A percentile compares a stretch with the other conserved stretches of the same genome.
Conservation (phyloP, 371 early-diverging fungal species). For the Entomophthora muscae region DNA sequence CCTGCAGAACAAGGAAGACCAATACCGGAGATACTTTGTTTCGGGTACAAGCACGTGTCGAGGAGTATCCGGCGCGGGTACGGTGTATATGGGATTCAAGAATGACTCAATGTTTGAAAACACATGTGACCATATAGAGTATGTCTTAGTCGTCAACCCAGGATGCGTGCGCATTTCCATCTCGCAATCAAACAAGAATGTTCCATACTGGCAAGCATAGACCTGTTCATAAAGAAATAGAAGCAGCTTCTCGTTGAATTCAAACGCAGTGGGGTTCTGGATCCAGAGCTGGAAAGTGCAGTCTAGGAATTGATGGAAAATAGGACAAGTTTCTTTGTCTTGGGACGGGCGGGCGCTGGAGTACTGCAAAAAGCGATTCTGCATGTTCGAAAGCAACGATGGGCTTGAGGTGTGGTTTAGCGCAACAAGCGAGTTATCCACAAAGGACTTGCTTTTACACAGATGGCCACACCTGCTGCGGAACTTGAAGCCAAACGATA, state of each 20-base stretch:
- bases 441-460: conserved; percentile 52
- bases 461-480: conserved; percentile 79
- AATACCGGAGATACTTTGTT: conserved; percentile 39
- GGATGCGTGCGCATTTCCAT: conserved; percentile 32
- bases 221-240: conserved; percentile 61
- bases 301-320: conserved; percentile 91
- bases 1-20: conserved; percentile 45
- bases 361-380: conserved; percentile 38
- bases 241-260: conserved; percentile 72
- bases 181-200: conserved; percentile 79
- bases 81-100: conserved; percentile 26
- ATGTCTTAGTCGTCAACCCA: conserved; percentile 23
- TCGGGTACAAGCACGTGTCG: conserved; percentile 42
- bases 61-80: conserved; percentile 18
- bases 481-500: conserved; percentile 91
- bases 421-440: conserved; percentile 23
- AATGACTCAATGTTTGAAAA: conserved; percentile 29
- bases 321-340: conserved; percentile 74
- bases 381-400: conserved; percentile 51
- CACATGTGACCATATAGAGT: conserved; percentile 70
- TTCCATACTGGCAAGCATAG: conserved; percentile 85
- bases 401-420: conserved; percentile 26
- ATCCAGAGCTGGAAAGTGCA: conserved; percentile 79
- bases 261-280: conserved; percentile 79
- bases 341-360: conserved; percentile 12